Percentiles rank a stretch among this genome's conserved stretches.
phyloP scores from a whole-genome alignment of 495 filamentous ascomycete genomes.

The Bacidia gigantensis region DNA sequence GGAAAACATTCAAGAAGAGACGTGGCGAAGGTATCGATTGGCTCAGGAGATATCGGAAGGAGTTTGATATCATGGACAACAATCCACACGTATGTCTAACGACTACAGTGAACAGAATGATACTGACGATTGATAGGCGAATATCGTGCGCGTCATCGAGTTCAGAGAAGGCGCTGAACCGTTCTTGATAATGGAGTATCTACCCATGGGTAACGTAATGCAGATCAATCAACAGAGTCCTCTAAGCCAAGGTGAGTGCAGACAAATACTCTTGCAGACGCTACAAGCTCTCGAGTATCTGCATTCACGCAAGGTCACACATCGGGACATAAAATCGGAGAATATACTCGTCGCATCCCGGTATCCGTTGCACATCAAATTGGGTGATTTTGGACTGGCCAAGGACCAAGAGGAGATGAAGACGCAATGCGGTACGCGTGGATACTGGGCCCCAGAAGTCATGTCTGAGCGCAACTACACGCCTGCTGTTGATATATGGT shows the following conservation, averaged over 20 bases:
- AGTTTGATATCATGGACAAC: slow-evolving; percentile 52
- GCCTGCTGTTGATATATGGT: slow-evolving; percentile 70
- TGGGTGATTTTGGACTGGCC: slow-evolving; percentile 69
- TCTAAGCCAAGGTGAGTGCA: slow-evolving; percentile 49
- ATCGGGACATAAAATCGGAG: slow-evolving; percentile 75
- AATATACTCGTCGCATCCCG: slow-evolving; percentile 49
- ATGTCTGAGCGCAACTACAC: slow-evolving; percentile 54
- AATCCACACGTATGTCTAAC: slow-evolving; percentile 26
- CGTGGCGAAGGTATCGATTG: not conserved
- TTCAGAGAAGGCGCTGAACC: not conserved
- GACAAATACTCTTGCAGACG: slow-evolving; percentile 58
- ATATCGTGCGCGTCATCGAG: not conserved
- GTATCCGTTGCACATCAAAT: slow-evolving; percentile 33
- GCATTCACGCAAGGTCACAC: slow-evolving; percentile 70
- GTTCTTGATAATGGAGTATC: slow-evolving; percentile 6
- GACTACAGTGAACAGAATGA: not conserved
- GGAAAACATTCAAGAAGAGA: slow-evolving; percentile 56
- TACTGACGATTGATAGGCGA: not conserved
- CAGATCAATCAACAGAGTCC: not conserved
- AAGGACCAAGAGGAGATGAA: slow-evolving; percentile 76
- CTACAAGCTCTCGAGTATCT: slow-evolving; percentile 67
- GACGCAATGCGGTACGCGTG: slow-evolving; percentile 58
- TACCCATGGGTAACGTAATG: slow-evolving; percentile 5
- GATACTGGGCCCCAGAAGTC: slow-evolving; percentile 66
- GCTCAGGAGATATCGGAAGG: slow-evolving; percentile 32